These are phyloP conservation scores for Parasarocladium wereldwijsianum DNA, from an alignment of 2,329 filamentous ascomycete genomes.

Conservation along the genomic window DNA sequence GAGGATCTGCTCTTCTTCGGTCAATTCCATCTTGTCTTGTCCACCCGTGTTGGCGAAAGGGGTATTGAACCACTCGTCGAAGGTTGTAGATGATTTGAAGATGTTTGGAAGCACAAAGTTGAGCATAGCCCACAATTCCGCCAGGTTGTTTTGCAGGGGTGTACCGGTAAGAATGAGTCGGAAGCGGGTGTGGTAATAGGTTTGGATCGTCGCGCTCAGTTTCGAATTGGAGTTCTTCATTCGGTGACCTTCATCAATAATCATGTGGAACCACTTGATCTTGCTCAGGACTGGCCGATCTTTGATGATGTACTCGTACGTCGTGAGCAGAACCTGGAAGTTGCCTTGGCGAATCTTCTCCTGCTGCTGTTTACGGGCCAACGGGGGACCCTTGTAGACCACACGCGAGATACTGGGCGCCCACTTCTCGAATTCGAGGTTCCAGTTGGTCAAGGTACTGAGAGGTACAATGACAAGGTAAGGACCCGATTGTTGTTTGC, in stretches of 20 bases:
- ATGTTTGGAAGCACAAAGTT: slow-evolving; percentile 98
- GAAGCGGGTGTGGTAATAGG: slow-evolving; percentile 90
- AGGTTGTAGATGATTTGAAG: slow-evolving; percentile 97
- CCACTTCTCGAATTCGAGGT: slow-evolving; percentile 97
- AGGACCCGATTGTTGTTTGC: slow-evolving; percentile 80
- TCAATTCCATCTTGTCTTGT: slow-evolving; percentile 97
- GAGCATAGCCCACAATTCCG: slow-evolving; percentile 92
- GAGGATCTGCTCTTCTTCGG: slow-evolving; percentile 97
- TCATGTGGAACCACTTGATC: slow-evolving; percentile 99
- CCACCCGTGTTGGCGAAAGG: slow-evolving; percentile 96
- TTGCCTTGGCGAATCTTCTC: slow-evolving; percentile 86
- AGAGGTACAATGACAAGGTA: slow-evolving; percentile 95
- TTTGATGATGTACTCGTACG: slow-evolving; percentile 99
- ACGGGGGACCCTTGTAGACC: slow-evolving; percentile 94
- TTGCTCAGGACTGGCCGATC: slow-evolving; percentile 89
- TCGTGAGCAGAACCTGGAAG: slow-evolving; percentile 93
- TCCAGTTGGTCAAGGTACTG: slow-evolving; percentile 97
- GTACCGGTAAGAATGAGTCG: slow-evolving; percentile 95
- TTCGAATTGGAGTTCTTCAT: slow-evolving; percentile 99
- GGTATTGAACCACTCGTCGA: slow-evolving; percentile 99
- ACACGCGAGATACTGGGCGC: slow-evolving; percentile 74
- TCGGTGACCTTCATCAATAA: slow-evolving; percentile 96
- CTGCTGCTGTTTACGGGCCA: slow-evolving; percentile 75
- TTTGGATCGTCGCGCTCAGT: slow-evolving; percentile 82
- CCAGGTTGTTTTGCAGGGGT: slow-evolving; percentile 89